Evolutionary conservation across 1,139 yeast species (phyloP), one percentile per base, ranked within the genome.

Genomic region (Diutina mesorugosa): DNA sequence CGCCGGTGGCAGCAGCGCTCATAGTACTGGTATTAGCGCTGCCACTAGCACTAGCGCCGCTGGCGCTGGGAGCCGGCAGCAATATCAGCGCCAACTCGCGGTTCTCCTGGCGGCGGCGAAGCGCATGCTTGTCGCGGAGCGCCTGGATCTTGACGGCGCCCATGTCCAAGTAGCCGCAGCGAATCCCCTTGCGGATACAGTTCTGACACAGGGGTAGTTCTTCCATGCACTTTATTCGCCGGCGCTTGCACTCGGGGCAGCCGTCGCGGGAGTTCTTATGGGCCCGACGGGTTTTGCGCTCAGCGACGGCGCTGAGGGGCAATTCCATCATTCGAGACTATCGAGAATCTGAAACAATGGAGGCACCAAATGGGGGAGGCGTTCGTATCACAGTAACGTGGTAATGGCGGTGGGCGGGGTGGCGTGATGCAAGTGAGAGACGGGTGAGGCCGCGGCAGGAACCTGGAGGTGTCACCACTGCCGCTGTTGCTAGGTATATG

Each of bases 201-300:
- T 75, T 75, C 18, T 60, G 65, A 58, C 80, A 76, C 26, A 71
- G 65, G 7, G 80, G 80, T 26, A 76, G 66, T 58, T 75, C 79
- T 59, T 76, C 80, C 1, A 73, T 63, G 59, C 79, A 76, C 61
- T 75, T 76, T 64, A 76, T 73, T 61, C 80, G 64, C 59, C 72
- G 74, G 9, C 72, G 69, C 57, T 73, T 72, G 63, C 80, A 76
- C 62, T 75, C 75, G 6, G 79, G 79, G 59, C 79, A 76, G 59
- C 76, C 79, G 61, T 76, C 80, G 54, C 77, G 63, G 4, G 79
- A 74, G 60, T 76, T 76, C 59, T 75, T 75, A 59, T 76, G 80
- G 29, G 77, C 71, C 59, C 78, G 66, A 60, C 80, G 67, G 59
- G 75, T 72, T 58, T 72, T 72, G 57, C 78, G 66, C 62, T 71